Evolutionary conservation across 2,329 filamentous ascomycete genomes (phyloP), one percentile per base, ranked within the genome.

Genomic region (Apiospora saccharicola): DNA sequence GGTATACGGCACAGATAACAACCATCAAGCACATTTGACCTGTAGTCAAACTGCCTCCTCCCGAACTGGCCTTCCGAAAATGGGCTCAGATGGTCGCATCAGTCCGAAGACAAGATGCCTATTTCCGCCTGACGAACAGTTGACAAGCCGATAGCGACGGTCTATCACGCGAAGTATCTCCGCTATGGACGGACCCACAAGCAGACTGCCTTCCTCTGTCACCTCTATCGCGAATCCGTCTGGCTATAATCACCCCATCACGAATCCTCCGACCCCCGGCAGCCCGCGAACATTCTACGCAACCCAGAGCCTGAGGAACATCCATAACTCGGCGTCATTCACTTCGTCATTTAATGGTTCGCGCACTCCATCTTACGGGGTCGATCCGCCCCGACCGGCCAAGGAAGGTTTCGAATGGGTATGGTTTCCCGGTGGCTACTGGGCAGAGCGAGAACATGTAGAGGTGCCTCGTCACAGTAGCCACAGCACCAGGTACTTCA

Each of bases 401-500:
- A 86, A 81, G 68, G 83, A 86, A 64, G 88, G 89, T 53, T 84
- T 81, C 76, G 89, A 91, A 81, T 91, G 88, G 89, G 89, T 90
- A 34, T 90, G 89, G 89, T 90, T 89, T 77, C 89, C 89, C 0
- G 86, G 86, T 70, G 89, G 89, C 7, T 91, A 89, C 77, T 90
- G 88, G 89, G 89, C 89, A n/a, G 89, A 90, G 79, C 83, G 89
- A n/a, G 82, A 85, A 74, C 74, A 80, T n/a, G 71, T 73, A 30
- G 75, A 78, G 70, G 68, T 73, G 4, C 76, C 79, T n/a, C 43
- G 51, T 0, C 76, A 78, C 69, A 82, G 76, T 69, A 77, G 80
- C 34, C 79, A 77, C 37, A 80, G 77, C 26, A n/a, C 43, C 64
- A 80, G 80, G 64, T 79, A 82, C 49, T 85, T 82, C 80, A 85